Percentiles rank a stretch among this genome's conserved stretches.
Evolutionary conservation across 2,329 filamentous ascomycete genomes (phyloP).

Genomic region (Aspergillus melleus): DNA sequence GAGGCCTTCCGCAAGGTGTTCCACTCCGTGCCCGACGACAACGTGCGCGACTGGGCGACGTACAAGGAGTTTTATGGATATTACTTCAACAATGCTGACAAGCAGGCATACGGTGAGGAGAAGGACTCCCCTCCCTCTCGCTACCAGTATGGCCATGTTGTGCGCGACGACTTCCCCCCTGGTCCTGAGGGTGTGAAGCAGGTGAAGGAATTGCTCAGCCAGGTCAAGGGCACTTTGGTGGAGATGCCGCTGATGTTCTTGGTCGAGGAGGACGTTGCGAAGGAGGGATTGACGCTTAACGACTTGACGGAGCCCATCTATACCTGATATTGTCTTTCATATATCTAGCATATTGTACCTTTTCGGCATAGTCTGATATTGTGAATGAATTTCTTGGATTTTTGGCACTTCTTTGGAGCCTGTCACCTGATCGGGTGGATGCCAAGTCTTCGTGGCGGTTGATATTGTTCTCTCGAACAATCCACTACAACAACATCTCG

Average conservation of each 20-base stretch:
- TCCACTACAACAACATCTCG: background rate
- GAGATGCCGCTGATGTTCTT: constrained; percentile 92
- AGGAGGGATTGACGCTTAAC: constrained; percentile 74
- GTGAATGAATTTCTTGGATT: background rate
- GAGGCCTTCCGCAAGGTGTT: constrained; percentile 62
- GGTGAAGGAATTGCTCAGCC: constrained; percentile 68
- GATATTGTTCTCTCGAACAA: constrained; percentile 17
- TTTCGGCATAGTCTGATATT: background rate
- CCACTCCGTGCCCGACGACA: constrained; percentile 62
- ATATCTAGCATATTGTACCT: background rate
- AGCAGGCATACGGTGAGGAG: constrained; percentile 47
- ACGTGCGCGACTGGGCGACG: constrained; percentile 58
- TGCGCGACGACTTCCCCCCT: constrained; percentile 69
- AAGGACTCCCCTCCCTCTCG: constrained; percentile 48
- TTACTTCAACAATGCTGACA: constrained; percentile 52
- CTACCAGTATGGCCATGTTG: constrained; percentile 84
- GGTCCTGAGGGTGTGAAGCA: constrained; percentile 67
- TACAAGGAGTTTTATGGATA: constrained; percentile 65
- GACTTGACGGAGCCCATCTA: constrained; percentile 71
- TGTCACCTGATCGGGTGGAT: background rate
- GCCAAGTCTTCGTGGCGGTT: background rate
- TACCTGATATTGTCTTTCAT: constrained; percentile 48
- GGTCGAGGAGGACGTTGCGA: constrained; percentile 80
- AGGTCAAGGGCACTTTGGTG: constrained; percentile 70
- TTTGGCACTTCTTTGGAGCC: background rate